Conservation (phyloP, 441 rosid genomes). For the Pelargonium australe region DNA sequence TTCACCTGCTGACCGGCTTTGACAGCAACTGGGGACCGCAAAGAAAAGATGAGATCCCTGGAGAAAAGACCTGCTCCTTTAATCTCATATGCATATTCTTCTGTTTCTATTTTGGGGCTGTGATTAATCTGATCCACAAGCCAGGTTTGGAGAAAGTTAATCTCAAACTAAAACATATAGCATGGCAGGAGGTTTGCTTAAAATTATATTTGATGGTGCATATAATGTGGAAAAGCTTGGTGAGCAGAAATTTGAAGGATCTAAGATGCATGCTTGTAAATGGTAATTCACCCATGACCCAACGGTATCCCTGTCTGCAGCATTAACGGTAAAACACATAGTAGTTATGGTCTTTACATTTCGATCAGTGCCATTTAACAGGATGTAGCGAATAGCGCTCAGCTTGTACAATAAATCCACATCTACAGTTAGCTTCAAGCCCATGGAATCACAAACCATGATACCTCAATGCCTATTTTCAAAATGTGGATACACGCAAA, state of each 20-base stretch:
- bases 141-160: conserved; percentile 25
- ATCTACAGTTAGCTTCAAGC: neutral
- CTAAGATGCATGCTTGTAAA: neutral
- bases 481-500: neutral
- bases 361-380: neutral
- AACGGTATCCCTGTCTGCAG: neutral
- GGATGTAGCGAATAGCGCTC: neutral
- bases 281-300: neutral
- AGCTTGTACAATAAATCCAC: neutral
- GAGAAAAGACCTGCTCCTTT: conserved; percentile 92
- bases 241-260: conserved; percentile 3
- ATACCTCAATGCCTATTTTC: neutral
- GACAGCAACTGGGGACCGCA: conserved; percentile 65
- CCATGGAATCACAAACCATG: neutral
- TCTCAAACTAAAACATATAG: conserved; percentile 11
- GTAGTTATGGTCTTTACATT: neutral
- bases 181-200: conserved; percentile 12
- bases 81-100: conserved; percentile 83
- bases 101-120: conserved; percentile 58
- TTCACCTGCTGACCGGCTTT: conserved; percentile 90
- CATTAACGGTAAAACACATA: neutral
- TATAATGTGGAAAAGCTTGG: neutral
- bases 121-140: conserved; percentile 66
- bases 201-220: conserved; percentile 4
- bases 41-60: conserved; percentile 72